These are phyloP conservation scores for Mycena metata DNA, from an alignment of 768 basidiomycete genomes.

Conservation along the genomic window DNA sequence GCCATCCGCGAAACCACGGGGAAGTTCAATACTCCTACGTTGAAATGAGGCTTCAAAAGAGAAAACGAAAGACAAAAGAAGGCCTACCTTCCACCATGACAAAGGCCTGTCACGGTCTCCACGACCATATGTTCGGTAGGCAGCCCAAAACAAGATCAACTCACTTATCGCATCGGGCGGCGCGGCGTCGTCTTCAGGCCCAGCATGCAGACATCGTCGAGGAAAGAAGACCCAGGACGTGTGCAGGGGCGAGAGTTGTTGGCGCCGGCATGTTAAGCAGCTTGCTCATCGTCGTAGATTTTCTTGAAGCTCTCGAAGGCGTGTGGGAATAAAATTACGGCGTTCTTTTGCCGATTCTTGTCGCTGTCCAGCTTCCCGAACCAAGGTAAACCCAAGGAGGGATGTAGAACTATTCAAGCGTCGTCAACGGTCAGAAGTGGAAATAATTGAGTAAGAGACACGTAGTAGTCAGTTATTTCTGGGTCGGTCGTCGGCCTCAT, in stretches of 20 bases:
- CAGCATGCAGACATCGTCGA: slow-evolving; percentile 7
- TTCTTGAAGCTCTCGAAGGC: slow-evolving; percentile 3
- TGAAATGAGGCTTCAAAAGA: background rate
- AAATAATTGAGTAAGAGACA: too few relatives aligned
- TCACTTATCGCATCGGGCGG: background rate
- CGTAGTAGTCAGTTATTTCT: background rate
- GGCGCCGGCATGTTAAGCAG: too few relatives aligned
- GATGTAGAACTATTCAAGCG: too few relatives aligned
- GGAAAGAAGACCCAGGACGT: background rate
- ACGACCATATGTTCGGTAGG: background rate
- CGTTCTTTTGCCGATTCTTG: background rate
- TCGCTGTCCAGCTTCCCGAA: background rate
- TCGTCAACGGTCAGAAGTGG: too few relatives aligned
- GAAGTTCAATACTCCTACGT: slow-evolving; percentile 4
- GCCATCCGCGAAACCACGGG: slow-evolving; percentile 25
- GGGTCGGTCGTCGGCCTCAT: background rate
- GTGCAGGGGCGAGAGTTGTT: too few relatives aligned
- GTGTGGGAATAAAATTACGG: slow-evolving; percentile 4
- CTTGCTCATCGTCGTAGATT: background rate
- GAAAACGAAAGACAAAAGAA: background rate
- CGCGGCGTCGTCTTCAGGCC: background rate
- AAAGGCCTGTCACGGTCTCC: background rate
- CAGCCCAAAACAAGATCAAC: background rate
- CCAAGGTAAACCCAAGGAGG: slow-evolving; percentile 4
- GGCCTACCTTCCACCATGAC: slow-evolving; percentile 7